phyloP scores from a whole-genome alignment of 768 basidiomycete species.

The Tricholoma terreum region DNA sequence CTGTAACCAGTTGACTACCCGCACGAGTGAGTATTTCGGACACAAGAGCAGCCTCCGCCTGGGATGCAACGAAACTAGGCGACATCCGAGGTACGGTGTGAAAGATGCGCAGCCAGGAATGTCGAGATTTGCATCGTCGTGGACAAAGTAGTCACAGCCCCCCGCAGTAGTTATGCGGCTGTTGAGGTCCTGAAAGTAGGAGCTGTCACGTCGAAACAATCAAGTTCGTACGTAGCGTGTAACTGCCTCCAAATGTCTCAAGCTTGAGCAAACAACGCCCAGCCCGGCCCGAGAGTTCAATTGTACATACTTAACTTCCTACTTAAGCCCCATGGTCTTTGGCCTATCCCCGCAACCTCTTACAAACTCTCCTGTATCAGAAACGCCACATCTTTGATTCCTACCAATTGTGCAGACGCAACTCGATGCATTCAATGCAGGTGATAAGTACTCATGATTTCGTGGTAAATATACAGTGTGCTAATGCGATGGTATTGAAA shows the following conservation, averaged over 20 bases:
- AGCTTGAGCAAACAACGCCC: too few species aligned
- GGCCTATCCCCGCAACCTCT: too few species aligned
- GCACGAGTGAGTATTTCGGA: constrained; percentile 25
- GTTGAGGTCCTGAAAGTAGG: too few species aligned
- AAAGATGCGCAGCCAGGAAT: background rate
- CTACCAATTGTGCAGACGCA: too few species aligned
- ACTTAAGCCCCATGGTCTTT: too few species aligned
- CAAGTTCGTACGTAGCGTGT: too few species aligned
- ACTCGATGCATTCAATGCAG: constrained; percentile 3
- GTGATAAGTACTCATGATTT: constrained; percentile 2
- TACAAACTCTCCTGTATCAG: too few species aligned
- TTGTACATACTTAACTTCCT: too few species aligned
- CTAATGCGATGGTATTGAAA: background rate
- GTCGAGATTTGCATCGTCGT: background rate
- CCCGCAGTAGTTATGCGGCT: background rate
- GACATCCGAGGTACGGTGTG: background rate
- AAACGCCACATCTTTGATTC: too few species aligned
- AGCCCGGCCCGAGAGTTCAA: too few species aligned
- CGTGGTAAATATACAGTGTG: background rate
- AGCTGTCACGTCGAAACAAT: too few species aligned
- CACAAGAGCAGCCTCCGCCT: constrained; percentile 30
- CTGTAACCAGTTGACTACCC: constrained; percentile 21
- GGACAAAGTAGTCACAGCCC: background rate
- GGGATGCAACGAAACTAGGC: constrained; percentile 20
- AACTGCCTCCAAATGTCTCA: too few species aligned